Evolutionary conservation across 225 moss, liverwort and hornwort species (phyloP).

Genomic region (Lunularia cruciata): DNA sequence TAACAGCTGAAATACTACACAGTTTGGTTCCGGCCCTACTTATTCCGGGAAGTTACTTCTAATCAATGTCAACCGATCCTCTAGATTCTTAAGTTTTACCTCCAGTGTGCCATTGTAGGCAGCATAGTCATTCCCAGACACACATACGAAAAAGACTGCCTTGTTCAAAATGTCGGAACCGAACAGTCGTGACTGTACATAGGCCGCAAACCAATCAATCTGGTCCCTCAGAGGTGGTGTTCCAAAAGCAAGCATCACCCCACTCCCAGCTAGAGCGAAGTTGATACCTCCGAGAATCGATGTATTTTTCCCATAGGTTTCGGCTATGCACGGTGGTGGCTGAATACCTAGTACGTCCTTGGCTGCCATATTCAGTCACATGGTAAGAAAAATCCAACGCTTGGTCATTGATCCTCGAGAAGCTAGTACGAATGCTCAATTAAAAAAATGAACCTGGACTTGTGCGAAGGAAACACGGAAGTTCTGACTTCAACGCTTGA

Average conservation of each 20-base stretch:
- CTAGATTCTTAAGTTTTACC: too few species aligned
- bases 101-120: conserved; percentile 10
- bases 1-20: too few species aligned
- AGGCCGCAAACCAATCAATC: conserved; percentile 43
- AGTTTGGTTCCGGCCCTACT: too few species aligned
- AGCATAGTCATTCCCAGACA: conserved; percentile 54
- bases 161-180: conserved; percentile 37
- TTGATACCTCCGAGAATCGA: conserved; percentile 41
- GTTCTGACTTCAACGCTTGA: too few species aligned
- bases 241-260: conserved; percentile 51
- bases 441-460: too few species aligned
- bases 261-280: conserved; percentile 62
- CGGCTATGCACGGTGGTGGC: conserved; percentile 26
- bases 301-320: not conserved
- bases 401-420: too few species aligned
- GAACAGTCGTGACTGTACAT: conserved; percentile 39
- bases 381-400: too few species aligned
- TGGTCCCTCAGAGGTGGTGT: conserved; percentile 46
- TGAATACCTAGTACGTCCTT: conserved; percentile 21
- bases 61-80: too few species aligned
- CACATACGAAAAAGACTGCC: conserved; percentile 53
- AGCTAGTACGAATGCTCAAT: too few species aligned
- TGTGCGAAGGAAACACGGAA: too few species aligned
- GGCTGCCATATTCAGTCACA: conserved; percentile 27
- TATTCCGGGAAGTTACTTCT: too few species aligned